phyloP scores from a whole-genome alignment of 441 rosid genomes.

The Rhodomyrtus psidioides region DNA sequence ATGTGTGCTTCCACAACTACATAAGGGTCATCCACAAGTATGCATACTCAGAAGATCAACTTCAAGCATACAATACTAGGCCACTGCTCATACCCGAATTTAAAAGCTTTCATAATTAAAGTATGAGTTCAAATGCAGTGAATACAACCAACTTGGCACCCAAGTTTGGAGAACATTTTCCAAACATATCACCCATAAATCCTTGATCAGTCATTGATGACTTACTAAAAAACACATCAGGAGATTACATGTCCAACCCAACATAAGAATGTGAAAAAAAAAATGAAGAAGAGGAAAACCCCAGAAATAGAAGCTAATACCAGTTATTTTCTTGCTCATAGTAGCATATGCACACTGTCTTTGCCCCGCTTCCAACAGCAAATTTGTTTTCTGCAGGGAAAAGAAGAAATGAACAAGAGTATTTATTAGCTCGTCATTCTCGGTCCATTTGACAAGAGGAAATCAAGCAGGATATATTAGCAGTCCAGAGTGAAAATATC shows the following conservation, averaged over 20 bases:
- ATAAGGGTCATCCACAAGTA: neutral
- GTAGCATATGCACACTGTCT: constrained; percentile 94
- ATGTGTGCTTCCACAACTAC: neutral
- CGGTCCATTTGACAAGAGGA: neutral
- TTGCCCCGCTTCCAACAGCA: constrained; percentile 99
- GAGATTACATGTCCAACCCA: neutral
- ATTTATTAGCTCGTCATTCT: neutral
- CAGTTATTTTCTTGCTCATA: constrained; percentile 98
- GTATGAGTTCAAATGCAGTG: neutral
- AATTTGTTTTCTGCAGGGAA: constrained; percentile 76
- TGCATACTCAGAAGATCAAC: neutral
- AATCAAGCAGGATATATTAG: neutral
- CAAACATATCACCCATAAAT: neutral
- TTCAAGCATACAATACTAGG: neutral
- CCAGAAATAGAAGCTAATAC: constrained; percentile 22
- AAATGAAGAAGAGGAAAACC: neutral
- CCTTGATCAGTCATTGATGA: neutral
- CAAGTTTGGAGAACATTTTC: neutral
- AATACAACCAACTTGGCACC: neutral
- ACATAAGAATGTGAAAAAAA: neutral
- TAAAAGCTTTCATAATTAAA: neutral
- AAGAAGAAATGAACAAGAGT: neutral
- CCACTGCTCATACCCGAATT: neutral
- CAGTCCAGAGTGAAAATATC: neutral
- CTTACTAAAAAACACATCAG: neutral